Evolutionary conservation across 371 early-diverging fungal species (phyloP).

Genomic region (Syncephalastrum monosporum): DNA sequence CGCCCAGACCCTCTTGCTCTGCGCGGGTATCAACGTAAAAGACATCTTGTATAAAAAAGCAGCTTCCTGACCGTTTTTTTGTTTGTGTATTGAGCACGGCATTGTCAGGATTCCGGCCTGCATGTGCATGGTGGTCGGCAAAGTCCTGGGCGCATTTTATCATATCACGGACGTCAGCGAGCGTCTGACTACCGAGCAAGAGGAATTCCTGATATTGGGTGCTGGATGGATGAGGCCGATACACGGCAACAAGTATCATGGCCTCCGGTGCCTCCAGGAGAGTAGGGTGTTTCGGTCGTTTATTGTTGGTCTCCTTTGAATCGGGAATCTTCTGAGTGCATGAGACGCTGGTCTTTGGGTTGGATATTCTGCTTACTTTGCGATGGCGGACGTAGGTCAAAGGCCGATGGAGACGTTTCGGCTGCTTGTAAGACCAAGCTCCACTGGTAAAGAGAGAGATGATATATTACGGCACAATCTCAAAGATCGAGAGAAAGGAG

Average conservation of each 20-base stretch:
- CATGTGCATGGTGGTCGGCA: conserved; percentile 7
- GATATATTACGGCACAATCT: too few relatives aligned
- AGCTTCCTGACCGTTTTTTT: conserved; percentile 28
- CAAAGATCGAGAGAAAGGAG: too few relatives aligned
- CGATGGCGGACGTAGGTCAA: too few relatives aligned
- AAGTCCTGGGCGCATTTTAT: conserved; percentile 44
- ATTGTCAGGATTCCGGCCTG: conserved; percentile 6
- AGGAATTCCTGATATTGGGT: conserved; percentile 43
- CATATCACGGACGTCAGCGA: conserved; percentile 47
- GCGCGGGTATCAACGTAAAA: conserved; percentile 48
- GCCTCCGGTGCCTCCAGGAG: conserved; percentile 7
- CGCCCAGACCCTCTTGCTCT: conserved; percentile 9
- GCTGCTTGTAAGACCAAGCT: too few relatives aligned
- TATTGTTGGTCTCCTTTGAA: neutral
- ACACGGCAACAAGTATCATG: conserved; percentile 30
- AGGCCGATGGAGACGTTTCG: too few relatives aligned
- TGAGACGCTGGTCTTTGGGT: neutral
- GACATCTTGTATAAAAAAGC: conserved; percentile 45
- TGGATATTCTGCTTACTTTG: too few relatives aligned
- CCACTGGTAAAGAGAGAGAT: too few relatives aligned
- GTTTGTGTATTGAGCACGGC: conserved; percentile 16
- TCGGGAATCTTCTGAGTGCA: neutral
- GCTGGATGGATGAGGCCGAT: conserved; percentile 22
- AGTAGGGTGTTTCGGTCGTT: neutral
- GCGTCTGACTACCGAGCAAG: conserved; percentile 41